Percentiles rank a stretch among this genome's conserved stretches.
phyloP scores from a whole-genome alignment of 2,329 filamentous ascomycete species.

The Cyphellophora attinorum region DNA sequence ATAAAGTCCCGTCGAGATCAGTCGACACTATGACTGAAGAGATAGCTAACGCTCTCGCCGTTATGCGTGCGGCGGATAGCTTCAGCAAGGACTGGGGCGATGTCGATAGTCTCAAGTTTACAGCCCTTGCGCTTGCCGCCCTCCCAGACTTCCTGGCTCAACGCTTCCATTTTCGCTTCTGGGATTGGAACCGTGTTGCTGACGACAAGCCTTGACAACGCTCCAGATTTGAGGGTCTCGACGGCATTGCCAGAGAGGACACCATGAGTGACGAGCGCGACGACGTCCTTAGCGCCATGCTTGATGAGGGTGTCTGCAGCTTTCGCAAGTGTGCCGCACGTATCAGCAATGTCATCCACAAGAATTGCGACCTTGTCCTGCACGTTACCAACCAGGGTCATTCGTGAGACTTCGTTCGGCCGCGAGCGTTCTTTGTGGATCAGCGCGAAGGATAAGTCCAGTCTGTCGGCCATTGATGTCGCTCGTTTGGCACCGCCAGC shows the following conservation, averaged over 20 bases:
- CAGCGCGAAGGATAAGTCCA: conserved; percentile 83
- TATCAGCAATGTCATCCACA: conserved; percentile 97
- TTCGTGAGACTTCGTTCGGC: conserved; percentile 83
- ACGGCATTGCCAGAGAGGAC: conserved; percentile 84
- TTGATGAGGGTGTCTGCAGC: conserved; percentile 81
- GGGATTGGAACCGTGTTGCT: conserved; percentile 80
- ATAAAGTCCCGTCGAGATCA: no score
- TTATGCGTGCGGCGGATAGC: conserved; percentile 41
- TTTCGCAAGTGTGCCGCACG: conserved; percentile 80
- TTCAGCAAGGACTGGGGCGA: conserved; percentile 61
- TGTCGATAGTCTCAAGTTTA: conserved; percentile 83
- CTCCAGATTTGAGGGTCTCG: conserved; percentile 70
- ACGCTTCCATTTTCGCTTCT: conserved; percentile 34
- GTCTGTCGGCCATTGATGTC: conserved; percentile 82
- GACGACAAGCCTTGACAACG: conserved; percentile 69
- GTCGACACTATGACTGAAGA: conserved; percentile 37
- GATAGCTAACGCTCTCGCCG: conserved; percentile 41
- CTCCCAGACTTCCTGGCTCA: conserved; percentile 7
- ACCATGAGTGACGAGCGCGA: conserved; percentile 91
- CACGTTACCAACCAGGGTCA: conserved; percentile 94
- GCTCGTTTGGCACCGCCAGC: conserved; percentile 90
- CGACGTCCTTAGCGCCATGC: conserved; percentile 77
- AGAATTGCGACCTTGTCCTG: conserved; percentile 86
- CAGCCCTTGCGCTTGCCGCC: conserved; percentile 61
- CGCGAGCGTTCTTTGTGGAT: conserved; percentile 94